Conservation (phyloP, 176 grass and related monocot genomes). For the Stipa capillata region DNA sequence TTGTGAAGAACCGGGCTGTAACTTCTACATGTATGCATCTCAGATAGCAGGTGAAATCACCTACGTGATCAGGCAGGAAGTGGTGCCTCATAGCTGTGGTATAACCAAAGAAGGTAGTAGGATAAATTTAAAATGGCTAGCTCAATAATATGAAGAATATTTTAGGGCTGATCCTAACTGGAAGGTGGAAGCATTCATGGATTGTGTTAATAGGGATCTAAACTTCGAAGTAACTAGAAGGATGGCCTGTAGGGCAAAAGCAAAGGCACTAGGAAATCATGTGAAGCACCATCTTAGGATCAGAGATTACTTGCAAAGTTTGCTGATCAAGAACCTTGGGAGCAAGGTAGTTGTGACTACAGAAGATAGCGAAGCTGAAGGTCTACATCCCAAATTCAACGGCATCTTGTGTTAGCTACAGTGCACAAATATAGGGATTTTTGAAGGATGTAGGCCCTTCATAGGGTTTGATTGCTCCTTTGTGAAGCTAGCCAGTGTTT, state of each 20-base stretch:
- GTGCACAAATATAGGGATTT: not conserved
- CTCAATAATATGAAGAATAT: no score
- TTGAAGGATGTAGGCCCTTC: not conserved
- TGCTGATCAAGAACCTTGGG: not conserved
- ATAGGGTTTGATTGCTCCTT: not conserved
- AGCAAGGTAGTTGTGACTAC: not conserved
- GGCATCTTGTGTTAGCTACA: not conserved
- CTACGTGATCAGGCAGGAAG: no score
- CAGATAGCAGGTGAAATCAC: no score
- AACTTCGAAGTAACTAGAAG: not conserved
- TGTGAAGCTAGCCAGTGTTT: not conserved
- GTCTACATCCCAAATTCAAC: not conserved
- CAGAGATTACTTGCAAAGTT: not conserved
- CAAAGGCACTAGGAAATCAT: not conserved
- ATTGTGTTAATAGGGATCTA: not conserved
- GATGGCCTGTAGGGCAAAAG: not conserved
- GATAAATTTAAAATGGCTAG: no score
- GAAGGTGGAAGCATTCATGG: not conserved
- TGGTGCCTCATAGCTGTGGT: no score
- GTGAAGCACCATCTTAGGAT: not conserved
- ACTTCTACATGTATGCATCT: no score
- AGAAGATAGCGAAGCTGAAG: not conserved
- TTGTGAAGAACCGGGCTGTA: no score
- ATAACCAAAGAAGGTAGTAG: no score
- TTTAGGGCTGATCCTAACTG: not conserved